phyloP scores from a whole-genome alignment of 2,329 filamentous ascomycete species.

The Exutisphaerella laricina region DNA sequence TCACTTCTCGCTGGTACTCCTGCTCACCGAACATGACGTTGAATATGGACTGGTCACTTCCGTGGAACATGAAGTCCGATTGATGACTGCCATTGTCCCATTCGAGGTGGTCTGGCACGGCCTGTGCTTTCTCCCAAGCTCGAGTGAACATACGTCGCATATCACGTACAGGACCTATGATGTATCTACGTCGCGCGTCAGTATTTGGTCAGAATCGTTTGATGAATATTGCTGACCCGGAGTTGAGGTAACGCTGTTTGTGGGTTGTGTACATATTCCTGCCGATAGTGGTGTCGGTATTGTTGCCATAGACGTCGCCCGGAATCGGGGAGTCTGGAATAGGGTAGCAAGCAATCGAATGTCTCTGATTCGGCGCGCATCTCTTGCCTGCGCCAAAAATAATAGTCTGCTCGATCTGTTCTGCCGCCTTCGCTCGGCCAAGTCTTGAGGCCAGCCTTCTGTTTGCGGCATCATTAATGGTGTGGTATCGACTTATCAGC shows the following conservation, averaged over 20 bases:
- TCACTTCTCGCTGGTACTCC: conserved; percentile 28
- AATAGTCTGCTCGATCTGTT: conserved; percentile 42
- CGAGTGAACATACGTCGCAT: conserved; percentile 23
- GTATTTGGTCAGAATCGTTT: not conserved
- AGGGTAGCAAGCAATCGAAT: conserved; percentile 47
- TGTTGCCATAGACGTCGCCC: conserved; percentile 41
- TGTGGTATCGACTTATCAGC: conserved; percentile 22
- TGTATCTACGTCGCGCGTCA: conserved; percentile 10
- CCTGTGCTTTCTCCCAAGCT: conserved; percentile 21
- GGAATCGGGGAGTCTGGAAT: conserved; percentile 49
- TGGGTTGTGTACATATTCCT: conserved; percentile 31
- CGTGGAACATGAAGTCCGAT: conserved; percentile 24
- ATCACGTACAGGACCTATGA: conserved; percentile 24
- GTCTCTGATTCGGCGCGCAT: conserved; percentile 41
- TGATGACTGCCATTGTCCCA: conserved; percentile 26
- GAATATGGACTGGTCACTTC: conserved; percentile 26
- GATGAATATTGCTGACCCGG: conserved; percentile 7
- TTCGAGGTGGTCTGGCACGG: conserved; percentile 14
- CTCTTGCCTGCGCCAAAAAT: conserved; percentile 53
- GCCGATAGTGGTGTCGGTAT: conserved; percentile 31
- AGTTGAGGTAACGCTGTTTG: conserved; percentile 25
- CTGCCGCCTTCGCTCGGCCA: conserved; percentile 34
- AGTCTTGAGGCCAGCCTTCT: conserved; percentile 40
- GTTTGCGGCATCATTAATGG: conserved; percentile 33
- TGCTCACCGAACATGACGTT: conserved; percentile 28